A percentile compares a stretch with the other conserved stretches of the same genome.
phyloP scores from a whole-genome alignment of 176 grass and related monocot species.

The Alopecurus myosuroides region DNA sequence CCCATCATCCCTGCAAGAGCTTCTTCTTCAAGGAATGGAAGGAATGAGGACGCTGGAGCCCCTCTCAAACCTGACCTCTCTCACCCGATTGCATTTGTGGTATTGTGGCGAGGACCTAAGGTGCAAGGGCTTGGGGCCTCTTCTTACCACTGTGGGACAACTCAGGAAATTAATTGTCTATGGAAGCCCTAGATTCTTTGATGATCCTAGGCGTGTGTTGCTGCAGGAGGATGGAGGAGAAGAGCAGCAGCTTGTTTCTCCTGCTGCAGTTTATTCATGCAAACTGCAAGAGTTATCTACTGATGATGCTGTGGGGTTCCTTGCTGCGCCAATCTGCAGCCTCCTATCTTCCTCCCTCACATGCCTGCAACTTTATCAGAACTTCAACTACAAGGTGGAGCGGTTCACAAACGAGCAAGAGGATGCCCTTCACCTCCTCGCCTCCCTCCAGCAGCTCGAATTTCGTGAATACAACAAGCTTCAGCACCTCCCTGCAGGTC shows the following conservation, averaged over 20 bases:
- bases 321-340: not conserved
- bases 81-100: not conserved
- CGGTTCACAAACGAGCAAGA: not conserved
- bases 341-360: constrained; percentile 3
- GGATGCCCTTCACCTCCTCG: not conserved
- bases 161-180: not conserved
- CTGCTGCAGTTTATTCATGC: not conserved
- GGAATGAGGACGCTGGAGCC: not conserved
- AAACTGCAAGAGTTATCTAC: fast-evolving
- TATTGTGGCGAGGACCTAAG: not conserved
- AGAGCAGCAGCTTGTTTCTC: not conserved
- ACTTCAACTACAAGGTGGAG: not conserved
- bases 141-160: not conserved
- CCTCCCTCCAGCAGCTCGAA: not conserved
- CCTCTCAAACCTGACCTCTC: not conserved
- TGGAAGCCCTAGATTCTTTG: not conserved
- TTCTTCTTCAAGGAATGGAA: fast-evolving
- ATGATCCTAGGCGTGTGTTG: not conserved
- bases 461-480: not conserved
- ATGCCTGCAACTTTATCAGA: fast-evolving
- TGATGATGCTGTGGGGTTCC: not conserved
- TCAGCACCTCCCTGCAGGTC: not conserved
- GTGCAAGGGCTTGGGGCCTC: not conserved
- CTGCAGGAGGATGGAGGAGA: not conserved
- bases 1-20: not conserved